These are phyloP conservation scores for Chalaropsis ovoidea DNA, from an alignment of 2,329 filamentous ascomycete genomes.

Conservation along the genomic window DNA sequence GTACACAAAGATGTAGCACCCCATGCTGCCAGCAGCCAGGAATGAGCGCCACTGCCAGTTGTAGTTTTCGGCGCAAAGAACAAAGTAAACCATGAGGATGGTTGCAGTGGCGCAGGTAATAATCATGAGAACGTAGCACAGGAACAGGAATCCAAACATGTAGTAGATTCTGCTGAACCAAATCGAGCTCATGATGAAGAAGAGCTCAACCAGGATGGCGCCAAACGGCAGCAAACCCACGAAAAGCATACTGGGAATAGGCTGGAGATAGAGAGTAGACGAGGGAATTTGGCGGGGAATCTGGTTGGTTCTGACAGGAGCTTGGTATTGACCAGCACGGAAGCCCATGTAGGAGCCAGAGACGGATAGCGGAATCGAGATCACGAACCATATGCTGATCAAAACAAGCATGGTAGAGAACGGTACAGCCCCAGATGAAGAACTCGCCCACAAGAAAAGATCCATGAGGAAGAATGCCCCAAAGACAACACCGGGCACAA, in stretches of 20 bases:
- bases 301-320: slow-evolving; percentile 90
- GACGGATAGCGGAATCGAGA: slow-evolving; percentile 84
- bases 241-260: slow-evolving; percentile 79
- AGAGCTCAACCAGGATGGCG: slow-evolving; percentile 95
- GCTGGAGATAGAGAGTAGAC: slow-evolving; percentile 68
- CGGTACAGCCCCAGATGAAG: slow-evolving; percentile 85
- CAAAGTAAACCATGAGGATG: slow-evolving; percentile 87
- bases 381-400: slow-evolving; percentile 89
- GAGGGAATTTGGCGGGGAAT: slow-evolving; percentile 94
- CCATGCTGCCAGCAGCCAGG: slow-evolving; percentile 79
- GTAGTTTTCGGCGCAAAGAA: slow-evolving; percentile 94
- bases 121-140: slow-evolving; percentile 96
- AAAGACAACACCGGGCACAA: slow-evolving; percentile 83
- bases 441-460: slow-evolving; percentile 89
- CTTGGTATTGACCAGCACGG: slow-evolving; percentile 57
- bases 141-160: slow-evolving; percentile 98
- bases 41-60: slow-evolving; percentile 98
- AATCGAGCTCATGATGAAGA: slow-evolving; percentile 98
- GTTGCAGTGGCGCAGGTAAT: slow-evolving; percentile 89
- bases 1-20: slow-evolving; percentile 84
- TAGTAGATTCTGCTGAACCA: slow-evolving; percentile 99
- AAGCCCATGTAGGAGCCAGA: slow-evolving; percentile 91
- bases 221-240: slow-evolving; percentile 90
- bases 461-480: slow-evolving; percentile 84
- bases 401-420: slow-evolving; percentile 96